Evolutionary conservation across 257 asterid genomes (phyloP), one percentile per base, ranked within the genome.

Genomic region (Ophiorrhiza pumila): DNA sequence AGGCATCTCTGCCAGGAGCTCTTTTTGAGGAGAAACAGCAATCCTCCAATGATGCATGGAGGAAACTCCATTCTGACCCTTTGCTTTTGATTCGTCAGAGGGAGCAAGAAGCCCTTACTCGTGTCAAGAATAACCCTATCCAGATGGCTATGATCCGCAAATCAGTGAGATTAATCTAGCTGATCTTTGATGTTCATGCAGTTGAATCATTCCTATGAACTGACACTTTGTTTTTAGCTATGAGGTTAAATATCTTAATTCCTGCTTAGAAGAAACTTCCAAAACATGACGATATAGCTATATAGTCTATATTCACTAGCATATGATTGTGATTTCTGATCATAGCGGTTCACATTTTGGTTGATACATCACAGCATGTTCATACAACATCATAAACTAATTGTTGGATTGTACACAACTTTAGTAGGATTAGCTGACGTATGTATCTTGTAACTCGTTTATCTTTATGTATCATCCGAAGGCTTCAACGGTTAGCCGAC

Each of bases 141-240:
- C 94, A 90, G 85, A 90, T 95, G 99, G 91, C 95, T 80, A 88
- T 90, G 97, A 95, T 95, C 75, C 97, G 95, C 32, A 87, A 95
- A 84, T 95, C 98, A 52, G 99, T 92, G 77, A 85, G 94, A 80
- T 39, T 58, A 7, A 53, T 39, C 43, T 62, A 49, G 9, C 68
- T 20, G 31, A 35, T 37, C 17, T 13, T 39, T 62, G 12, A 8
- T 62, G 47, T 60, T 20, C 66, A 17, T 60, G 17, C 45, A 32
- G 5, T 10, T 60, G 65, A 31, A 31, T 60, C 37, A 32, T 60
- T 60, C 1, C 23, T 29, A 4, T 17, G 1, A 60, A 60, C 43
- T 34, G 45, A 60, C 22, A 60, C 0, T 22, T 32, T 10, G 1
- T 32, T 6, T 27, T 32, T 32, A 10, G 1, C 23, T 17, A 17